Evolutionary conservation across 768 basidiomycete species (phyloP).

Genomic region (Psilocybe subaeruginosa): DNA sequence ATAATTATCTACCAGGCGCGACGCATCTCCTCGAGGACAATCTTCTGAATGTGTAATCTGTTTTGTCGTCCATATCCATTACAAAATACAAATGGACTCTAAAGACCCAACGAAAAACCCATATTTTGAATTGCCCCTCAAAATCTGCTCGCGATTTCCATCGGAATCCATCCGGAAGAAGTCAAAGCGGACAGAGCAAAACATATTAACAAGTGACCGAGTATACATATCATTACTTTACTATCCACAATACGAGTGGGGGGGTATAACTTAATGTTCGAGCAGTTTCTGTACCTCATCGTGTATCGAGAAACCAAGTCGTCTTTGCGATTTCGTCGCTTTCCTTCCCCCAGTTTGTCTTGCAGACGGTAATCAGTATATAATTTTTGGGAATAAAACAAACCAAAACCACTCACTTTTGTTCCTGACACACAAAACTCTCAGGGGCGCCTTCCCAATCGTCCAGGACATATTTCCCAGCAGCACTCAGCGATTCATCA

Average conservation of each 20-base stretch:
- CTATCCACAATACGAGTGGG: neutral
- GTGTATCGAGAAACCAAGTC: conserved; percentile 83
- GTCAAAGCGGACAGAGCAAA: neutral
- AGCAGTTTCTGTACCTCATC: conserved; percentile 54
- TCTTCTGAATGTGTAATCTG: too few species aligned
- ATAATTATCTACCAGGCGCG: too few species aligned
- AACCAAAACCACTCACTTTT: conserved; percentile 52
- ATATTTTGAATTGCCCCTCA: neutral
- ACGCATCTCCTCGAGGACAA: too few species aligned
- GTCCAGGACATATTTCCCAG: conserved; percentile 81
- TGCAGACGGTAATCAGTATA: conserved; percentile 4
- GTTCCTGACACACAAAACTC: conserved; percentile 98
- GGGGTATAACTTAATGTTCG: conserved; percentile 17
- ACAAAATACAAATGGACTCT: neutral
- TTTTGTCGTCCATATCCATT: neutral
- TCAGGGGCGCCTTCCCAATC: conserved; percentile 98
- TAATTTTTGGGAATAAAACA: neutral
- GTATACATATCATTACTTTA: conserved; percentile 16
- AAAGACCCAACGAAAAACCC: neutral
- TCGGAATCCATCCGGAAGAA: neutral
- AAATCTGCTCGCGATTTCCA: neutral
- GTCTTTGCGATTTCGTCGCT: conserved; percentile 85
- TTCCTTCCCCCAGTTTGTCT: conserved; percentile 89
- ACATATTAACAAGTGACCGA: conserved; percentile 1
- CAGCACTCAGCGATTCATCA: conserved; percentile 49